Conservation (phyloP, 345 rosid genomes). For the Kandelia obovata region DNA sequence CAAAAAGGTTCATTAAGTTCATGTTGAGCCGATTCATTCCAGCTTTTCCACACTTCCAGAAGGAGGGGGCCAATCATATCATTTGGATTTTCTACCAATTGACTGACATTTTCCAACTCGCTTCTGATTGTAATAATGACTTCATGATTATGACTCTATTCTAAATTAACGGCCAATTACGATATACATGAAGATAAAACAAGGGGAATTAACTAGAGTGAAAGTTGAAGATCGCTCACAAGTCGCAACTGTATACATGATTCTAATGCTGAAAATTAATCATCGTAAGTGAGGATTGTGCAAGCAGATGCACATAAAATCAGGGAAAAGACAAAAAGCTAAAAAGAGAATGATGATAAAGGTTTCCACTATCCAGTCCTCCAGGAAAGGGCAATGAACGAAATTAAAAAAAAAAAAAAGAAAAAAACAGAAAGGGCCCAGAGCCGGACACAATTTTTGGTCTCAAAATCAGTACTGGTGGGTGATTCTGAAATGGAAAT, state of each 20-base stretch:
- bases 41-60: background rate
- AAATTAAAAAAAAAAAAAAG: background rate
- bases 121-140: background rate
- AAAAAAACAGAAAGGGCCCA: background rate
- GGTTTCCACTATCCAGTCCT: background rate
- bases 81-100: background rate
- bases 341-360: background rate
- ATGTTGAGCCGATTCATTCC: background rate
- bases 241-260: too few relatives aligned
- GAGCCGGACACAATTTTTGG: background rate
- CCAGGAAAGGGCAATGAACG: conserved; percentile 14
- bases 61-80: background rate
- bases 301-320: background rate
- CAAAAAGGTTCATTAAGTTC: background rate
- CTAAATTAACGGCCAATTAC: background rate
- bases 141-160: background rate
- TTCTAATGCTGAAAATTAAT: background rate
- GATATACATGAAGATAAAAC: background rate
- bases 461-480: background rate
- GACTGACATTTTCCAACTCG: background rate
- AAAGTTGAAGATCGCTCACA: too few relatives aligned
- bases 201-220: too few relatives aligned
- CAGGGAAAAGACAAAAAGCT: background rate
- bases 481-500: conserved; percentile 8
- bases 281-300: background rate